Evolutionary conservation across 352 stramenopile genomes (phyloP).

Genomic region (Globisporangium heterothallicum): DNA sequence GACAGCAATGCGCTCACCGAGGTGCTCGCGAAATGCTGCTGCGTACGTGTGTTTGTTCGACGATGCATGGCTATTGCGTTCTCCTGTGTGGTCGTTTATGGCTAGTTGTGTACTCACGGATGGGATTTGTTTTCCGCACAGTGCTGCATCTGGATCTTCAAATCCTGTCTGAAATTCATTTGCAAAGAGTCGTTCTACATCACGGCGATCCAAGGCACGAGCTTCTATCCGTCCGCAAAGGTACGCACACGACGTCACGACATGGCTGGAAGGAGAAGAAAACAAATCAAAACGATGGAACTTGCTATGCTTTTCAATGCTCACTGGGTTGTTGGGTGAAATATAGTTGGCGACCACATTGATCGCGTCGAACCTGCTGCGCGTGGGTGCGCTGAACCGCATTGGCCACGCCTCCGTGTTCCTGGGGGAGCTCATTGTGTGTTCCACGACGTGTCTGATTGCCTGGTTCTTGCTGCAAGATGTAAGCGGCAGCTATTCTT

Average conservation of each 20-base stretch:
- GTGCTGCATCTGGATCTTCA: constrained; percentile 85
- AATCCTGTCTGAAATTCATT: constrained; percentile 78
- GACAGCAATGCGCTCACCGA: constrained; percentile 57
- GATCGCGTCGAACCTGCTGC: constrained; percentile 26
- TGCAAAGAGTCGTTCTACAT: constrained; percentile 81
- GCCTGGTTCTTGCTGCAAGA: constrained; percentile 69
- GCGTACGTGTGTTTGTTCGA: constrained; percentile 37
- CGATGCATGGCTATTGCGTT: neutral
- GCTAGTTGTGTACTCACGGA: constrained; percentile 15
- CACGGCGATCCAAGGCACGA: constrained; percentile 73
- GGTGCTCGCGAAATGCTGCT: constrained; percentile 55
- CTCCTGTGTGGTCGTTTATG: constrained; percentile 6
- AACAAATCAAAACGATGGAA: too few species aligned
- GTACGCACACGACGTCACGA: too few species aligned
- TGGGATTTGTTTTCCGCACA: too few species aligned
- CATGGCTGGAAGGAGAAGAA: too few species aligned
- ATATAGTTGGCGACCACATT: constrained; percentile 15
- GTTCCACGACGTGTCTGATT: constrained; percentile 57
- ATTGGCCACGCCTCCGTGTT: constrained; percentile 31
- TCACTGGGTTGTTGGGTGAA: constrained; percentile 11
- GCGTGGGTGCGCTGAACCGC: constrained; percentile 22
- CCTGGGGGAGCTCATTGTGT: constrained; percentile 63
- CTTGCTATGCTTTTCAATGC: too few species aligned
- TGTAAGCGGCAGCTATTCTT: constrained; percentile 23
- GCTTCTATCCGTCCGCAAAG: constrained; percentile 74